Evolutionary conservation across 805 yeast genomes (phyloP), one percentile per base, ranked within the genome.

Genomic region (Spathaspora sp.): DNA sequence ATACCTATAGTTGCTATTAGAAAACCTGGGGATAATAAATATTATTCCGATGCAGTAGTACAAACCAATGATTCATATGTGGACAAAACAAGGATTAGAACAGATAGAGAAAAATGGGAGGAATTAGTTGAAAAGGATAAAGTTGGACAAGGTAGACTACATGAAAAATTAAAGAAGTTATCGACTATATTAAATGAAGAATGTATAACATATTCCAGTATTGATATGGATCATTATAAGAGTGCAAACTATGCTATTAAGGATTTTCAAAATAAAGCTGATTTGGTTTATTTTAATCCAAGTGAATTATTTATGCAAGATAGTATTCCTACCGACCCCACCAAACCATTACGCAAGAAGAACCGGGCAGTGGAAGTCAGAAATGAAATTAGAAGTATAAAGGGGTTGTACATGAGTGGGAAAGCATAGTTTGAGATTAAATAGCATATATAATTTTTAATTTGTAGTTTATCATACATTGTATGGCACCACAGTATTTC

Each of bases 331-430:
- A 54, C 35, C 12, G 49, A 19, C 26, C n/a, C 47, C 10, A 26
- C 12, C n/a, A 46, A 50, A 39, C 42, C 54, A 8, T 20, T 47
- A 40, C 57, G 55, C 28, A 66, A 59, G 58, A 62, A 57, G 49
- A 69, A 69, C 50, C 55, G 72, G 55, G 67, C 68, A 1, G 57
- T 62, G 14, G 77, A 72, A 35, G 65, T 66, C 26, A 69, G 64
- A 54, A 68, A 64, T 49, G 73, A 68, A 47, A 68, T 74, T n/a
- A 60, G 78, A 49, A 60, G 69, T 46, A 69, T 74, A 42, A 74
- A 74, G 60, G 78, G 78, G n/a, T 55, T 70, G 57, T 73, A 57
- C 52, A 73, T 74, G 75, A 73, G 76, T 56, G 78, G 78, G 0
- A 67, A 69, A 29, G 42, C 42, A n/a, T 35, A 35, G 40, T 7